Evolutionary conservation across 345 rosid genomes (phyloP).

Genomic region (Clausena lansium): DNA sequence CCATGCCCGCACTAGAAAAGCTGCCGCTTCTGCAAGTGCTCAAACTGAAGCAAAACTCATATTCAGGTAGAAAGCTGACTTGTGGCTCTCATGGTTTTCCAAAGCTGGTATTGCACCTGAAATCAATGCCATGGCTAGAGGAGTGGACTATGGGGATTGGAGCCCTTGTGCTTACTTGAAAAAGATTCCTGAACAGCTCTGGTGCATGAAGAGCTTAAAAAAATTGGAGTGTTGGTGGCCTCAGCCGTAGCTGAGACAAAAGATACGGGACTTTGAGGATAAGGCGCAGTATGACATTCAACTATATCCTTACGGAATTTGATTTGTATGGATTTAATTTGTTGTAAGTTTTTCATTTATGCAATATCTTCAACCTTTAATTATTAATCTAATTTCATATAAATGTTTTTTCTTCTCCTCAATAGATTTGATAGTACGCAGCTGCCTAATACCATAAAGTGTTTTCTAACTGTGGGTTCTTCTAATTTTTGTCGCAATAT

Average conservation of each 20-base stretch:
- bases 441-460: no score
- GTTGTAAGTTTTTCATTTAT: neutral
- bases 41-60: neutral
- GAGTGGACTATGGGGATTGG: neutral
- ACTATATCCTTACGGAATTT: neutral
- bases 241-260: neutral
- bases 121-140: constrained; percentile 6
- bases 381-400: no score
- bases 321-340: neutral
- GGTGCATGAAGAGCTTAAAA: neutral
- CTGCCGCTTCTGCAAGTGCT: neutral
- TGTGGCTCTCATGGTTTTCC: neutral
- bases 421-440: no score
- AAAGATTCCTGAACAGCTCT: neutral
- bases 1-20: neutral
- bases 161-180: constrained; percentile 1
- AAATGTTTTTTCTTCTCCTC: no score
- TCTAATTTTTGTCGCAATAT: no score
- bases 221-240: constrained; percentile 3
- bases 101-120: neutral
- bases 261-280: neutral
- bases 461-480: no score
- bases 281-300: neutral
- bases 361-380: no score
- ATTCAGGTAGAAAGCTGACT: neutral